These are phyloP conservation scores for Cryptococcus wingfieldii DNA, from an alignment of 1,284 basidiomycete genomes.

Conservation along the genomic window DNA sequence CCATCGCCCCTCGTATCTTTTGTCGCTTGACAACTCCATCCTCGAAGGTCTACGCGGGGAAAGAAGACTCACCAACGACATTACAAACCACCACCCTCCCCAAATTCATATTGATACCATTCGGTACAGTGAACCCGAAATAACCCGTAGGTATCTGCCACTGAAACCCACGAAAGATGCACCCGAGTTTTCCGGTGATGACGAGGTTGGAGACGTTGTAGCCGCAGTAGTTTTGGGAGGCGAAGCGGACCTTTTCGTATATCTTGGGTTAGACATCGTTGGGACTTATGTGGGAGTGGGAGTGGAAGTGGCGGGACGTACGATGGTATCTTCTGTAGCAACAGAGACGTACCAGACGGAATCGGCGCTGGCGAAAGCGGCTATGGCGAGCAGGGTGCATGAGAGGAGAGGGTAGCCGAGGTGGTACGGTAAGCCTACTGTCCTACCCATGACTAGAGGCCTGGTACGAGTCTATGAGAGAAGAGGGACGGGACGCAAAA, in stretches of 20 bases:
- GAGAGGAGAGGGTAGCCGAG: conserved; percentile 36
- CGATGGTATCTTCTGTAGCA: conserved; percentile 19
- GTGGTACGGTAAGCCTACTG: conserved; percentile 34
- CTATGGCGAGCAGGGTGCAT: conserved; percentile 25
- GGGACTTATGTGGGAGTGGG: too few species aligned
- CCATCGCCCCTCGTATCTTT: not conserved
- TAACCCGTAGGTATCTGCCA: conserved; percentile 30
- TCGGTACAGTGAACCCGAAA: conserved; percentile 34
- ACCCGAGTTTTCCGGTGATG: conserved; percentile 29
- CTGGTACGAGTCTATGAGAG: not conserved
- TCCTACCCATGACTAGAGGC: conserved; percentile 23
- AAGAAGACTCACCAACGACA: conserved; percentile 15
- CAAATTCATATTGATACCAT: conserved; percentile 26
- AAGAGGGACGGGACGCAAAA: not conserved
- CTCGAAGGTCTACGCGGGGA: not conserved
- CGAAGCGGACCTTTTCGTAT: conserved; percentile 22
- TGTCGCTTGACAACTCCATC: not conserved
- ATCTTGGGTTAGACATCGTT: too few species aligned
- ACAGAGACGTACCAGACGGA: conserved; percentile 33
- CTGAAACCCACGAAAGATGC: conserved; percentile 32
- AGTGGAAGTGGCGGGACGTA: not conserved
- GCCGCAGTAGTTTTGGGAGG: conserved; percentile 33
- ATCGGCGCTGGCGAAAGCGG: conserved; percentile 31
- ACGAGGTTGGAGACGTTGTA: conserved; percentile 37
- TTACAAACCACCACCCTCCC: conserved; percentile 24